A percentile compares a stretch with the other conserved stretches of the same genome.
Evolutionary conservation across 2,329 filamentous ascomycete species (phyloP).

Genomic region (Capronia epimyces): DNA sequence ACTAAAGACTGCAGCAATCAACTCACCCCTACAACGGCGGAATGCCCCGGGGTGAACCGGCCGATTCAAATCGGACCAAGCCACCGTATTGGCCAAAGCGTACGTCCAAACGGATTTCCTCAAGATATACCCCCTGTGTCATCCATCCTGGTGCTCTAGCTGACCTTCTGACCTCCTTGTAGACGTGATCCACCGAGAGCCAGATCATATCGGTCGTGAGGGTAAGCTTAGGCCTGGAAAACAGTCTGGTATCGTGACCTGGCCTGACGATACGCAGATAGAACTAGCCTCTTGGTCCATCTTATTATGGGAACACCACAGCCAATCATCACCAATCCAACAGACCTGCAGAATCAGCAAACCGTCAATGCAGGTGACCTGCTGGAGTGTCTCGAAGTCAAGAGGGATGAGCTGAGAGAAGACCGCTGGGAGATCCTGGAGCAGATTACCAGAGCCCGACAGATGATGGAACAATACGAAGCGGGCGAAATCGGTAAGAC

Average conservation of each 20-base stretch:
- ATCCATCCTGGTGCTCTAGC: not conserved
- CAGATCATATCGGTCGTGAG: conserved; percentile 45
- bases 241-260: not conserved
- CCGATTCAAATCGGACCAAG: conserved; percentile 43
- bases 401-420: conserved; percentile 22
- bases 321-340: conserved; percentile 19
- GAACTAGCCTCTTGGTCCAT: conserved; percentile 28
- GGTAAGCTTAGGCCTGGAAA: conserved; percentile 35
- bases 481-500: conserved; percentile 25
- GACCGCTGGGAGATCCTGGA: conserved; percentile 23
- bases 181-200: conserved; percentile 45
- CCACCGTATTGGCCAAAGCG: conserved; percentile 33
- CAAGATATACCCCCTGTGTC: not conserved
- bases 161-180: conserved; percentile 38
- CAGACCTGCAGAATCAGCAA: conserved; percentile 12
- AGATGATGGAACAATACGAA: conserved; percentile 26
- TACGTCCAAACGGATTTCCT: conserved; percentile 6
- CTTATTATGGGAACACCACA: conserved; percentile 27
- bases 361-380: conserved; percentile 23
- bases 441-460: conserved; percentile 23
- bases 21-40: conserved; percentile 47
- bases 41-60: conserved; percentile 36
- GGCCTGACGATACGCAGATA: conserved; percentile 23
- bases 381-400: conserved; percentile 23
- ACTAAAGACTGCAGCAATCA: conserved; percentile 33